Evolutionary conservation across 2,329 filamentous ascomycete genomes (phyloP), one percentile per base, ranked within the genome.

Genomic region (Alternaria burnsii): DNA sequence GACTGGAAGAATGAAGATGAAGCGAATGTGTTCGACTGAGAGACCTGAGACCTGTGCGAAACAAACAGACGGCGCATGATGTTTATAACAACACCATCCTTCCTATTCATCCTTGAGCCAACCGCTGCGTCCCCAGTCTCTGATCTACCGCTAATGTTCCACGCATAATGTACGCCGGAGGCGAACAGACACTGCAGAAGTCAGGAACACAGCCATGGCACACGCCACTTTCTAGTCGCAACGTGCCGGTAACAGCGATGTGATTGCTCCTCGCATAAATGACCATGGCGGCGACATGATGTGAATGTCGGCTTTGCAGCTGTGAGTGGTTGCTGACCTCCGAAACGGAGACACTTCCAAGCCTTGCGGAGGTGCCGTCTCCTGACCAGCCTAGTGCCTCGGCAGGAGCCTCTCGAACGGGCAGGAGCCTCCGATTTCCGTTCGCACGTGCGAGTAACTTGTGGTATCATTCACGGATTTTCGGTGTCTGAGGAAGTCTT

Each of bases 1-100:
- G 66, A 30, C 43, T 47, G 44, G 65, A 57, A 20, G 56, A 58
- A 89, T 86, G 66, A 53, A 50, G 42, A 53, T 22, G 22, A 52
- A 59, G 43, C 55, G 56, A 64, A 57, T 16, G 55, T 55, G 18
- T 50, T 44, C 20, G 38, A 41, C 4, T 9, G 40, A 53, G 38
- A 34, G 20, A 50, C 46, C 32, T 38, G 32, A 12, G 26, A 43
- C 24, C 50, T 63, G 46, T 18, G 26, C 12, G 34, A 40, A 50
- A 12, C 36, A 42, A 28, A 40, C 10, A 32, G 34, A 36, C 20
- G 42, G 40, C 40, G 20, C 24, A 14, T 22, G 38, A 30, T 44
- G 50, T 61, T 60, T 67, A 65, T 66, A 71, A 60, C 26, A 56
- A 50, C 5, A 47, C n/a, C 24, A 32, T 42, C 6, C 28, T 38